Conservation (phyloP, 2,329 filamentous ascomycete species). For the Rhexocercosporidium sp. region DNA sequence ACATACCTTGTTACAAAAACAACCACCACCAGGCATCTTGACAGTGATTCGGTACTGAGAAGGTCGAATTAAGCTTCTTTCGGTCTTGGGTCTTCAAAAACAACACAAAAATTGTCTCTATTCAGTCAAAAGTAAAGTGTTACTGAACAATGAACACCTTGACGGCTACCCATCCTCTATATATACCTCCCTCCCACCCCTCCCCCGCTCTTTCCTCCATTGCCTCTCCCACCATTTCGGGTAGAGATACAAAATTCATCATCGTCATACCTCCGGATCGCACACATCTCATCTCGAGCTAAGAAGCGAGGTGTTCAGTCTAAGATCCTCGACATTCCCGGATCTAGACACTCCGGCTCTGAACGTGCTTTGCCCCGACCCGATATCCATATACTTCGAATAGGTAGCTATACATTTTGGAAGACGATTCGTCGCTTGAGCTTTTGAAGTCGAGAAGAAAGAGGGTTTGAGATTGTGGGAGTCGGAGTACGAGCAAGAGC, state of each 20-base stretch:
- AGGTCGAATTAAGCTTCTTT: no score
- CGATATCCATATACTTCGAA: no score
- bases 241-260: no score
- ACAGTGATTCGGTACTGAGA: not conserved
- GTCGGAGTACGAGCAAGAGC: no score
- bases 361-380: no score
- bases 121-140: not conserved
- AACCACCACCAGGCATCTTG: conserved; percentile 36
- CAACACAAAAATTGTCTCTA: not conserved
- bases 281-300: not conserved
- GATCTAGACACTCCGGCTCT: no score
- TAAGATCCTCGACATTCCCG: no score
- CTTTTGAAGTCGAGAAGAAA: no score
- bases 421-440: no score
- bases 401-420: no score
- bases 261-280: not conserved
- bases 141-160: conserved; percentile 11
- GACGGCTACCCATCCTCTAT: conserved; percentile 19
- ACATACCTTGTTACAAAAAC: conserved; percentile 37
- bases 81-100: not conserved
- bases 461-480: no score
- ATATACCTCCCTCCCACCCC: conserved; percentile 16
- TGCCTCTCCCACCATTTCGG: not conserved
- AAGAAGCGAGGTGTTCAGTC: no score
- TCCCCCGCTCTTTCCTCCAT: not conserved